These are phyloP conservation scores for Petrea volubilis DNA, from an alignment of 257 asterid species.

Conservation along the genomic window DNA sequence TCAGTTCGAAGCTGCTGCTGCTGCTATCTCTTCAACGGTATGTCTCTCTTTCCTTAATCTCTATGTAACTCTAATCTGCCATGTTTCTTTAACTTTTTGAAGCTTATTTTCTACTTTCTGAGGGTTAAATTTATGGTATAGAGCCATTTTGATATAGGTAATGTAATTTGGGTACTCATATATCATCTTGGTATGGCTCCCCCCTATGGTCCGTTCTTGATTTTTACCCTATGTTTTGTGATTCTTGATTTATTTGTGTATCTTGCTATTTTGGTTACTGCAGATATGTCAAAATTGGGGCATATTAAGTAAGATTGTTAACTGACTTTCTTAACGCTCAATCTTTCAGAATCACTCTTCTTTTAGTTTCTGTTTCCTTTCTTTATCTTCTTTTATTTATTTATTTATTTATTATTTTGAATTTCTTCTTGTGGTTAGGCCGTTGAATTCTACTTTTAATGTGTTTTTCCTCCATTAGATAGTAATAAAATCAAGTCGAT, in stretches of 20 bases:
- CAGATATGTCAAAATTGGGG: background rate
- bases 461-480: background rate
- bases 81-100: too few relatives aligned
- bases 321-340: background rate
- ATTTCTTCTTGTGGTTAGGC: background rate
- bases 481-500: background rate
- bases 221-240: background rate
- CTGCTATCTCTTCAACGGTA: constrained; percentile 15
- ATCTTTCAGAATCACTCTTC: background rate
- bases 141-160: background rate
- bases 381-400: too few relatives aligned
- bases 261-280: background rate
- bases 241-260: background rate
- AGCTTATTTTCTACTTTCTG: too few relatives aligned
- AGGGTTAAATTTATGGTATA: too few relatives aligned
- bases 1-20: constrained; percentile 9
- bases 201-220: too few relatives aligned
- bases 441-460: background rate
- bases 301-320: background rate
- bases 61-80: background rate
- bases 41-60: background rate
- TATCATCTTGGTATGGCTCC: background rate
- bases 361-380: too few relatives aligned
- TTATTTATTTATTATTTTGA: background rate
- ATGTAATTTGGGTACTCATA: background rate